phyloP scores from a whole-genome alignment of 2,329 filamentous ascomycete species.

The Neopestalotiopsis clavispora region DNA sequence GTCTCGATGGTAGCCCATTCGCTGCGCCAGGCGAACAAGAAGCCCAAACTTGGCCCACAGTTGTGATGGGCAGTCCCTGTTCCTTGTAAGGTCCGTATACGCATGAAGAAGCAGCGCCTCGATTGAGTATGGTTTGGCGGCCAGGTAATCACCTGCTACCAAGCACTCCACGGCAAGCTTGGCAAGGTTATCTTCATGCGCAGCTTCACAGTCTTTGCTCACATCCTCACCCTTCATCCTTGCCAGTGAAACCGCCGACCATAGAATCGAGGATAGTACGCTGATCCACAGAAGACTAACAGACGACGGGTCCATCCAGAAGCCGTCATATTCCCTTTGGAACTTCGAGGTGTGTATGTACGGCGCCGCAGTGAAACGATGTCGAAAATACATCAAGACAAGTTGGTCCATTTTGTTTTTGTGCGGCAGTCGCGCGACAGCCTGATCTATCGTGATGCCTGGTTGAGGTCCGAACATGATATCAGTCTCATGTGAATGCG shows the following conservation, averaged over 20 bases:
- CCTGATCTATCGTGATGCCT: slow-evolving; percentile 37
- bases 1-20: slow-evolving; percentile 58
- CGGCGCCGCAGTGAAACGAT: slow-evolving; percentile 37
- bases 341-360: slow-evolving; percentile 48
- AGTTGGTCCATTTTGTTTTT: slow-evolving; percentile 37
- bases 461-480: slow-evolving; percentile 33
- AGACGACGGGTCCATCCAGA: slow-evolving; percentile 47
- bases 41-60: slow-evolving; percentile 54
- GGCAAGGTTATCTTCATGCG: slow-evolving; percentile 37
- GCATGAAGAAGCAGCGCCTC: slow-evolving; percentile 54
- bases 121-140: slow-evolving; percentile 49
- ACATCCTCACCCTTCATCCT: slow-evolving; percentile 33
- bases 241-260: slow-evolving; percentile 43
- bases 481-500: slow-evolving; percentile 31
- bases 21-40: slow-evolving; percentile 53
- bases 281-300: slow-evolving; percentile 55
- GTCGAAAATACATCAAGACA: slow-evolving; percentile 39
- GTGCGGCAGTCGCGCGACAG: slow-evolving; percentile 35
- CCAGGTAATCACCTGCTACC: slow-evolving; percentile 51
- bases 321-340: slow-evolving; percentile 51
- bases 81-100: slow-evolving; percentile 47
- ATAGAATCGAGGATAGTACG: slow-evolving; percentile 53
- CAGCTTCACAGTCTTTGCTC: slow-evolving; percentile 29
- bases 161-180: slow-evolving; percentile 51
- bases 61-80: slow-evolving; percentile 46